Base-by-base conservation (phyloP, 208 protist species). In the Crithidia sp. region DNA sequence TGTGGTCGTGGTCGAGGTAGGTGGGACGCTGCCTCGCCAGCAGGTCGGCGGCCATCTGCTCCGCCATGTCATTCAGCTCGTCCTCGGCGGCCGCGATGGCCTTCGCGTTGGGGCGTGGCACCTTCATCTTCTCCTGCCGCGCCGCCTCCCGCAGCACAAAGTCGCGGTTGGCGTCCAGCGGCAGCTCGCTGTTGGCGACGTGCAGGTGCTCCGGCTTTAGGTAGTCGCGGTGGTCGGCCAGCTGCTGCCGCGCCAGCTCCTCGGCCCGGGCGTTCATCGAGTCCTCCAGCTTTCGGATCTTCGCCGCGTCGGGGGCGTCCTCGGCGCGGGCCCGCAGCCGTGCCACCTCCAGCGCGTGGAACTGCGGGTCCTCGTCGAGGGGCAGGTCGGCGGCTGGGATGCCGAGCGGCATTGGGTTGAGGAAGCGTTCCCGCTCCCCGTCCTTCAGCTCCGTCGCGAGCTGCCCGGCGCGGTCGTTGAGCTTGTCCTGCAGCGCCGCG, bases 381-480 rank as follows among this genome's bases (percentile, higher is more conserved):
- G 77, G 77, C 0, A 95, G 79, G 9, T 84, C 73, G 7, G 40
- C 16, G 16, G 74, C 43, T 0, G 85, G 83, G 7, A 94, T 74
- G 57, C 89, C 89, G n/a, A 77, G 62, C 0, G 74, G 79, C 74
- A 85, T 67, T 7, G 85, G 85, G 56, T 87, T 74, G 37, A 94
- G 79, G 65, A 92, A 92, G 28, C 83, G 62, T 0, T 81, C 61
- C 8, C 86, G 86, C 72, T 91, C 89, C 0, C 54, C 49, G 7
- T 84, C 79, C 71, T 91, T 91, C 39, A 91, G 37, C 14, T 78
- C 58, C 63, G 41, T 71, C 4, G 90, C 90, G 45, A 91, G 64
- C 65, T 86, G 83, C 40, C 77, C 62, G 19, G 85, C 81, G 16
- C 81, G 81, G 45, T 78, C 76, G 62, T 79, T 71, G 5, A 95